These are phyloP conservation scores for Barnettozyma populi DNA, from an alignment of 805 yeast species.

Conservation along the genomic window DNA sequence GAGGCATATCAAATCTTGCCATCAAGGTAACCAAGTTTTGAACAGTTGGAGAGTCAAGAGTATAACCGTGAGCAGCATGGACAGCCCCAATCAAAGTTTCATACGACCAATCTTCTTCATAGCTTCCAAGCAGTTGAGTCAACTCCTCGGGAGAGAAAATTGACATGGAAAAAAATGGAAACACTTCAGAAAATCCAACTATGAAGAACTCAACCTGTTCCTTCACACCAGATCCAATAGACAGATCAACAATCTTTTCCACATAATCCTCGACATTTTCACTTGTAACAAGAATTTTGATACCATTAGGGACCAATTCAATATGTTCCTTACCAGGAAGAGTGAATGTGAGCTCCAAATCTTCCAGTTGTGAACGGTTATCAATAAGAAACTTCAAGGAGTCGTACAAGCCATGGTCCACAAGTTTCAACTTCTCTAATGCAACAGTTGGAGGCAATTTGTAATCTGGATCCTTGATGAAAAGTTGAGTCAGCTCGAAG, in stretches of 20 bases:
- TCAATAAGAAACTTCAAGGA: slow-evolving; percentile 49
- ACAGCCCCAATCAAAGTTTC: slow-evolving; percentile 55
- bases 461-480: slow-evolving; percentile 18
- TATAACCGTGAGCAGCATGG: slow-evolving; percentile 88
- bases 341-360: slow-evolving; percentile 57
- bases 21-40: slow-evolving; percentile 57
- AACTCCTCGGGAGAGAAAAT: slow-evolving; percentile 75
- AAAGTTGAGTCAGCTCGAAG: slow-evolving; percentile 49
- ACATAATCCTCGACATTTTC: slow-evolving; percentile 57
- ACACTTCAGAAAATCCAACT: slow-evolving; percentile 76
- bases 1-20: slow-evolving; percentile 43
- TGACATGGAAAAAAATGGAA: slow-evolving; percentile 68
- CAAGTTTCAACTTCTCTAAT: slow-evolving; percentile 31
- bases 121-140: slow-evolving; percentile 64
- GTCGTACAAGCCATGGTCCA: slow-evolving; percentile 55
- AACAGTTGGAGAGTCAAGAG: slow-evolving; percentile 60
- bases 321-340: slow-evolving; percentile 71
- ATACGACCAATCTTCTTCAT: slow-evolving; percentile 81
- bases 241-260: slow-evolving; percentile 47
- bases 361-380: slow-evolving; percentile 40
- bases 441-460: slow-evolving; percentile 5
- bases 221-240: slow-evolving; percentile 57
- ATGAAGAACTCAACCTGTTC: slow-evolving; percentile 64
- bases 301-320: slow-evolving; percentile 56
- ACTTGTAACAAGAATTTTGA: slow-evolving; percentile 39